Evolutionary conservation across 331 rosid genomes (phyloP).

Genomic region (Acacia pycnantha): DNA sequence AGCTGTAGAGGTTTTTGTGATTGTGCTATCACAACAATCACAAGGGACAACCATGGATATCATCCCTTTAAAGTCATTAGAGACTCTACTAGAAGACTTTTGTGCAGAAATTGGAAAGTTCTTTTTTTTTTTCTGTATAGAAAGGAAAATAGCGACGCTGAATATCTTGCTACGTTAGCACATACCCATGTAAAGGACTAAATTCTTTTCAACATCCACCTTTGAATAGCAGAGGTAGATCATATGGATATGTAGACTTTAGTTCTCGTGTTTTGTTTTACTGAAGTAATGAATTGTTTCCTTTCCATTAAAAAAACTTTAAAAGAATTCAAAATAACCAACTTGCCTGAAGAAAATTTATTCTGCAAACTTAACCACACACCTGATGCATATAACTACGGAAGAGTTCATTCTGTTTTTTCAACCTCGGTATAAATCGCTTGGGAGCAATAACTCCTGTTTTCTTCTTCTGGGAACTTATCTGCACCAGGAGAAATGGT

Average conservation of each 20-base stretch:
- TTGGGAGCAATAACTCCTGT: conserved; percentile 99
- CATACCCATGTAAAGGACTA: not conserved
- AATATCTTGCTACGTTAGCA: not conserved
- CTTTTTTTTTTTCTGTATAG: not conserved
- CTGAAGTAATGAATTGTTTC: not conserved
- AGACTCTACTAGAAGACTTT: not conserved
- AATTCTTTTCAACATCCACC: not conserved
- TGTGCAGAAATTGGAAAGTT: not conserved
- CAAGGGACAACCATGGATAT: not conserved
- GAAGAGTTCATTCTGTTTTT: conserved; percentile 93
- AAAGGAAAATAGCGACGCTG: not conserved
- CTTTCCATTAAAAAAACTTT: not conserved
- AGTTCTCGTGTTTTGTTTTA: not conserved
- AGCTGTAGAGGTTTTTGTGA: not conserved
- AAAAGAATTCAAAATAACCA: not conserved
- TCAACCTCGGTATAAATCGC: conserved; percentile 96
- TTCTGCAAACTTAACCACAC: conserved; percentile 26
- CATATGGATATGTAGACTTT: not conserved
- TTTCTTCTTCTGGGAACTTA: conserved; percentile 97
- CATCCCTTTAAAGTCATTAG: not conserved
- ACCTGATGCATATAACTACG: conserved; percentile 99
- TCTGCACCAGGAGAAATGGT: conserved; percentile 53
- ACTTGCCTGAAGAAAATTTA: not conserved
- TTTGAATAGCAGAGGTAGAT: not conserved
- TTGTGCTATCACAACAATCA: not conserved